Evolutionary conservation across 2,329 filamentous ascomycete genomes (phyloP), one percentile per base, ranked within the genome.

Genomic region (Elsinoe batatas): DNA sequence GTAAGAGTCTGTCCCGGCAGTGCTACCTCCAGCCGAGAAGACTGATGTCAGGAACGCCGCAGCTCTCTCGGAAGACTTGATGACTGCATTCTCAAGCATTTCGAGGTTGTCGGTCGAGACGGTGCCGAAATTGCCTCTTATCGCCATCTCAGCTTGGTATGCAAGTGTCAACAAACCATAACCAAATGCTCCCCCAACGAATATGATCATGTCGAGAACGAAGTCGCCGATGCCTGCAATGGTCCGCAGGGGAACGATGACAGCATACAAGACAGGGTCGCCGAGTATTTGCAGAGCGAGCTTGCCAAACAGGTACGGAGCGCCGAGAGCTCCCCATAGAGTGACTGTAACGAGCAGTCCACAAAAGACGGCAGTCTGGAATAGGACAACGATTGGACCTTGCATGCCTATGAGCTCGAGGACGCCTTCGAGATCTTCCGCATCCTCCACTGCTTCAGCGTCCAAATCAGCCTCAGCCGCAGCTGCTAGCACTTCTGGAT

Each of bases 401-500:
- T 94, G 88, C 87, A 98, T 94, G 36, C 93, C 93, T 58, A 98
- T 86, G 13, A 98, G 80, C 68, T 98, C 93, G 75, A 98, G 83
- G 53, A 98, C 88, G 0, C 93, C 93, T 67, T 98, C 93, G 13
- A 98, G 82, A 65, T 98, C 93, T 70, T 98, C 93, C 8, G 87
- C 87, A 62, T 96, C 73, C 58, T 91, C 87, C 40, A 89, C 79
- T 8, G 84, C 85, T 55, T 84, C 81, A 44, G 83, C 81, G 63
- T 95, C 88, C 35, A 91, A 74, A 7, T 79, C 86, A 13, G 81
- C 83, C 49, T 80, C 81, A 17, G 78, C 79, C n/a, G 80, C 84
- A 43, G 79, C 85, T 53, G 82, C 81, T 18, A 81, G 74, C 1
- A 80, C 79, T 57, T 85, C 82, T 12, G 73, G 78, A 56, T 81